Base-by-base conservation (phyloP, 345 rosid species). In the Microcos paniculata region DNA sequence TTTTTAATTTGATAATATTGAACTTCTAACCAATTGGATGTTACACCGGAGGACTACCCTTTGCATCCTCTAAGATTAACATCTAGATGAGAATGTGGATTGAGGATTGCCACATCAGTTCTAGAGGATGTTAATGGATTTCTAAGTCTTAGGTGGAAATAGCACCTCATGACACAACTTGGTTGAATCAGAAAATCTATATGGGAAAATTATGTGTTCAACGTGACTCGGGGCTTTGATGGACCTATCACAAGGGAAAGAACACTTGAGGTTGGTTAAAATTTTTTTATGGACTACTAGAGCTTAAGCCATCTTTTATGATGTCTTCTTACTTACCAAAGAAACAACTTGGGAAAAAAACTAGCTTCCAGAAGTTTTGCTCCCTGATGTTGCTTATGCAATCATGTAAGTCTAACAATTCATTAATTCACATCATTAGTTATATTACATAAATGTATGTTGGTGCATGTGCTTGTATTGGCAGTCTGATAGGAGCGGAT, bases 1-100 rank as follows among this genome's bases (percentile, higher is more conserved):
- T 45, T 53, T 52, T 53, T 70, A 40, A 13, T 40, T 74, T 79
- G 45, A 28, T 19, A 51, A 33, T 21, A 19, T 35, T 70, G 48
- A 14, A 61, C n/a, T 30, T 61, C 30, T 23, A 71, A 38, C 42
- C 51, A 49, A 19, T 24, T 42, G 12, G 11, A 69, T 19, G 3
- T 69, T 49, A 30, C 73, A 69, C 19, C 31, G 61, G 12, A 49
- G 14, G 57, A 12, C 30, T 1, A 11, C 40, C 40, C 7, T 51
- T 30, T 31, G 28, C 40, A 51, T 70, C 51, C 2, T 13, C n/a
- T 46, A 30, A 68, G 40, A 31, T 51, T 19, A 48, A 51, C 45
- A 49, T 16, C 28, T 26, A 51, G 7, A 48, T 16, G 42, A 48
- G 24, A 18, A 46, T 48, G 46, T 68, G 42, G 57, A 18, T 28